Evolutionary conservation across 164 flowering plant species (phyloP), one percentile per base, ranked within the genome.

Genomic region (Hamamelis virginiana): DNA sequence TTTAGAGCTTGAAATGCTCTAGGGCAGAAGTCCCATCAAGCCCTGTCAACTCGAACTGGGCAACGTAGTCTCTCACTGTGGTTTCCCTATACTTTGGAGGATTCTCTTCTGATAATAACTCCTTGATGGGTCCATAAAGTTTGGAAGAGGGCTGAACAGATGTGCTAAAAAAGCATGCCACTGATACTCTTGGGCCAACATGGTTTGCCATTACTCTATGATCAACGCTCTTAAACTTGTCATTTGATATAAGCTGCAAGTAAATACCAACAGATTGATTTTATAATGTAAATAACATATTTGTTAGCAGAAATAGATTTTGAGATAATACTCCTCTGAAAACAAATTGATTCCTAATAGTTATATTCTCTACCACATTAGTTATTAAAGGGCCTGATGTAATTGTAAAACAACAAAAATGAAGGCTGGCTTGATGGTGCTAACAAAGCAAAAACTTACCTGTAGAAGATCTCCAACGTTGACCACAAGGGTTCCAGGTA

Each of bases 71-170:
- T 9, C 18, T 58, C 9, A 52, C 11, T 0, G 38, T 23, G 3
- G 72, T 59, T 53, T 74, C 77, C 51, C 43, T 69, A 52, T 81
- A 81, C 4, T 28, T 64, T 0, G 82, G 80, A 1, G 78, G 76
- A 63, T 69, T 73, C 4, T 74, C 69, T 38, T 80, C 75, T 5
- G 85, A 76, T 21, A 76, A 25, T 41, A 81, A 47, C 72, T 84
- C 85, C 59, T 81, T 75, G 43, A 83, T 79, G 0, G 86, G 83
- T 1, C 84, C 80, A 57, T 68, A 81, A 0, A 59, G 26, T 38
- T 61, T 73, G 5, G 59, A 33, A 9, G 21, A 33, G 9, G 21
- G 23, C 43, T 25, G 50, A 10, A 8, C 1, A 12, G 14, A 9
- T 58, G 75, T 22, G 12, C 62, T 71, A 59, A 69, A 77, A 23